phyloP scores from a whole-genome alignment of 768 basidiomycete species.

The Boletus subcaerulescens region DNA sequence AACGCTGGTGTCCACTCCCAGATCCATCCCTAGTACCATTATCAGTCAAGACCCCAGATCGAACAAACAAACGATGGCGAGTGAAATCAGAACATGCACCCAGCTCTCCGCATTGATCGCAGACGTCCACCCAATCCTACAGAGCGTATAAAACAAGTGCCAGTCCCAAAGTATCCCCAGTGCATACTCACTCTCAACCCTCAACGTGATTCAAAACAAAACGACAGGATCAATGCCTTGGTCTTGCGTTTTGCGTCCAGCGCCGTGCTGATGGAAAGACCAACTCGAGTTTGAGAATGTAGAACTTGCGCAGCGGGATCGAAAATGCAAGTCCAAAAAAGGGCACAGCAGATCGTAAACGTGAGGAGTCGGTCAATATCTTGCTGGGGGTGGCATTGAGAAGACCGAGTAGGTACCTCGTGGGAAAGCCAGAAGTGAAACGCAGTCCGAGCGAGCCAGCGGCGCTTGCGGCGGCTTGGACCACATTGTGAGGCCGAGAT shows the following conservation, averaged over 20 bases:
- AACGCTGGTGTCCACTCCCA: conserved; percentile 50
- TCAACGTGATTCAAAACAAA: conserved; percentile 46
- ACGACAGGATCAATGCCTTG: conserved; percentile 45
- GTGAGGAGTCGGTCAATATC: conserved; percentile 58
- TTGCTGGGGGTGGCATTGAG: conserved; percentile 42
- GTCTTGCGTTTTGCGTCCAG: conserved; percentile 55
- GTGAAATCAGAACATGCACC: conserved; percentile 30
- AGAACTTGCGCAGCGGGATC: conserved; percentile 59
- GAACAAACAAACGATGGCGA: not conserved
- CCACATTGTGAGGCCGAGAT: conserved; percentile 50
- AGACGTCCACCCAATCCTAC: conserved; percentile 54
- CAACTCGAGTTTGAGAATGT: conserved; percentile 59
- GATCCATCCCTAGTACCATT: conserved; percentile 19
- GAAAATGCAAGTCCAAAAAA: conserved; percentile 69
- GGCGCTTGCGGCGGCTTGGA: conserved; percentile 32
- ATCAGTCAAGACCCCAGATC: not conserved
- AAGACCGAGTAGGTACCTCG: conserved; percentile 54
- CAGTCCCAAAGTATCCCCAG: conserved; percentile 62
- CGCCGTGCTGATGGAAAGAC: conserved; percentile 59
- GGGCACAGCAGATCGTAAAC: conserved; percentile 47
- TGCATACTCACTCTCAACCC: conserved; percentile 54
- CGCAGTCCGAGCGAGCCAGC: conserved; percentile 58
- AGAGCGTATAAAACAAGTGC: conserved; percentile 63
- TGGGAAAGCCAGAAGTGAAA: conserved; percentile 58
- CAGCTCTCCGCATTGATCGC: conserved; percentile 61